Evolutionary conservation across 306 rosid genomes (phyloP), one percentile per base, ranked within the genome.

Genomic region (Sicyos baderoa): DNA sequence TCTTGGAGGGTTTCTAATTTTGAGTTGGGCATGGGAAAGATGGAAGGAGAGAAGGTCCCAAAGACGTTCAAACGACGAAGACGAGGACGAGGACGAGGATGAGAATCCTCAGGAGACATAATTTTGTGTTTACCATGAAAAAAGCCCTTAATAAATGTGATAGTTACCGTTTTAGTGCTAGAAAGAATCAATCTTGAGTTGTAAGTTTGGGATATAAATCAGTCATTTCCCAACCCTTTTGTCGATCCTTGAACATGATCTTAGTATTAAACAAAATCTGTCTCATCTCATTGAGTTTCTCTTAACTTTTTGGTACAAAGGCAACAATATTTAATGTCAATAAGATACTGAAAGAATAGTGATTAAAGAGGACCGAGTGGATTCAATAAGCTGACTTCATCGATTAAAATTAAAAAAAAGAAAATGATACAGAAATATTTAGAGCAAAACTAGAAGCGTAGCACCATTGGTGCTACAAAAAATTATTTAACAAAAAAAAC

Each of bases 1-100:
- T 37, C 61, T 93, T 2, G 96, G 91, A 32, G 91, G 84, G 65
- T 49, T 82, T 79, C 75, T 89, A 37, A 70, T 92, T 60, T 75
- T 82, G 63, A 79, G 74, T 79, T 92, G 97, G 97, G 29, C 82
- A 44, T 86, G 89, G 95, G 92, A 89, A 69, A 86, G 87, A 82
- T 92, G 96, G 96, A 86, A 80, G 32, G 97, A 89, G 81, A 89
- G 91, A 80, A 83, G 77, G 80, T 81, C 52, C 4, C 70, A 53
- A 60, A 87, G 87, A 58, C 54, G 87, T 49, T 76, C 87, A 35
- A 64, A 82, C 35, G 86, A 84, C 55, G 82, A 73, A 2, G 68
- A 45, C 7, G 68, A 72, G 16, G 37, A 12, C n/a, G 49, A 47
- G 16, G 51, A 47, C n/a, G 49, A 47, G 16, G 51, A 47, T 12